Conservation (phyloP, 1,139 yeast species). For the Zygosaccharomyces pseudobailii region DNA sequence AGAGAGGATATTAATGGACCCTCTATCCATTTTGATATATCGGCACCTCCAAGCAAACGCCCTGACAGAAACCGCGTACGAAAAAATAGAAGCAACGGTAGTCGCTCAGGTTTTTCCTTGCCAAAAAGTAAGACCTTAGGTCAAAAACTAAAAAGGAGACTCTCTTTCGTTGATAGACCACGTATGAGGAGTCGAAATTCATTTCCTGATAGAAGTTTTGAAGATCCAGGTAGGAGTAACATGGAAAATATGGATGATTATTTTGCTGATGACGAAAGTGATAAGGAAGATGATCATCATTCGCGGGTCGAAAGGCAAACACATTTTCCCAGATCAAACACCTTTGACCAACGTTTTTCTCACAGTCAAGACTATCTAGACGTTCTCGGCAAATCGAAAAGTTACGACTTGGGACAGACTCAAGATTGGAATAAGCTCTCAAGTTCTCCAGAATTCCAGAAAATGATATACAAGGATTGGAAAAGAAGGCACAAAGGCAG, state of each 20-base stretch:
- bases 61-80: neutral
- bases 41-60: slow-evolving; percentile 21
- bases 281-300: slow-evolving; percentile 17
- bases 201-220: slow-evolving; percentile 2
- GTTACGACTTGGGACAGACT: slow-evolving; percentile 25
- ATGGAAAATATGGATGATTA: slow-evolving; percentile 33
- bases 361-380: neutral
- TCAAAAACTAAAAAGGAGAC: slow-evolving; percentile 18
- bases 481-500: slow-evolving; percentile 19
- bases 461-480: slow-evolving; percentile 35
- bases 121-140: slow-evolving; percentile 21
- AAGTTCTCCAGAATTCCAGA: slow-evolving; percentile 45
- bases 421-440: slow-evolving; percentile 28
- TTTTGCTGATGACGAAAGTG: slow-evolving; percentile 33
- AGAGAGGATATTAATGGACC: slow-evolving; percentile 10
- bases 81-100: neutral
- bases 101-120: slow-evolving; percentile 2
- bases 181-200: slow-evolving; percentile 9
- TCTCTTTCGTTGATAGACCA: slow-evolving; percentile 15
- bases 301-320: neutral
- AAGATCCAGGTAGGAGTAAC: slow-evolving; percentile 23
- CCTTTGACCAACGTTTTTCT: slow-evolving; percentile 4
- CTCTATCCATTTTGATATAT: slow-evolving; percentile 27
- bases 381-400: slow-evolving; percentile 8
- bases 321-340: slow-evolving; percentile 5